Evolutionary conservation across 441 rosid genomes (phyloP).

Genomic region (Bruguiera hainesii): DNA sequence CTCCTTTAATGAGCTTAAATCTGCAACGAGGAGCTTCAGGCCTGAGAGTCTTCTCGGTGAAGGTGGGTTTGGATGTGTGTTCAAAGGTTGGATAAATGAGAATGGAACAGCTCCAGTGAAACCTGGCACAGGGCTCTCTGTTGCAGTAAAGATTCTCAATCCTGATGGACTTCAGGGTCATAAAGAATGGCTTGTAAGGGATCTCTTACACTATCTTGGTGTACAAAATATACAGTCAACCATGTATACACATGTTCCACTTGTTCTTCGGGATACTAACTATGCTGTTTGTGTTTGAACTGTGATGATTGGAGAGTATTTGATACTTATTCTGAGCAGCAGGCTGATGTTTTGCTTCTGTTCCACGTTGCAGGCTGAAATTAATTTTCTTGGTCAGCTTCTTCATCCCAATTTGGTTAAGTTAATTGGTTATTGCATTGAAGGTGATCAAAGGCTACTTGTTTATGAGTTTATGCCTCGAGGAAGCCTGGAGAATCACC

Average conservation of each 20-base stretch:
- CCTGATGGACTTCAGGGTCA: slow-evolving; percentile 95
- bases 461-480: slow-evolving; percentile 92
- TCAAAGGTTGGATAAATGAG: slow-evolving; percentile 90
- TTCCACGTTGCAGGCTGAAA: slow-evolving; percentile 64
- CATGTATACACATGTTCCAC: background rate
- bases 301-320: slow-evolving; percentile 14
- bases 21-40: slow-evolving; percentile 87
- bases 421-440: slow-evolving; percentile 80
- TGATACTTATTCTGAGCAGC: background rate
- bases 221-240: background rate
- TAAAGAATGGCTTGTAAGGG: slow-evolving; percentile 87
- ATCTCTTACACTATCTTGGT: slow-evolving; percentile 12
- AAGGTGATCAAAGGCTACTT: slow-evolving; percentile 80
- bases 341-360: slow-evolving; percentile 33
- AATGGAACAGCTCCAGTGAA: slow-evolving; percentile 81
- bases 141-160: slow-evolving; percentile 81
- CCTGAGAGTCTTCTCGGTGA: slow-evolving; percentile 87
- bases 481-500: slow-evolving; percentile 92
- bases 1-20: slow-evolving; percentile 68
- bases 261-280: background rate
- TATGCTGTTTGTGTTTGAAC: slow-evolving; percentile 13
- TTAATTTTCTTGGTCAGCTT: slow-evolving; percentile 73
- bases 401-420: slow-evolving; percentile 80
- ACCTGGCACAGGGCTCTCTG: slow-evolving; percentile 86
- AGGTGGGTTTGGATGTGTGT: slow-evolving; percentile 93